A percentile compares a stretch with the other conserved stretches of the same genome.
These are phyloP conservation scores for Purshia tridentata DNA, from an alignment of 306 rosid species.

Conservation along the genomic window DNA sequence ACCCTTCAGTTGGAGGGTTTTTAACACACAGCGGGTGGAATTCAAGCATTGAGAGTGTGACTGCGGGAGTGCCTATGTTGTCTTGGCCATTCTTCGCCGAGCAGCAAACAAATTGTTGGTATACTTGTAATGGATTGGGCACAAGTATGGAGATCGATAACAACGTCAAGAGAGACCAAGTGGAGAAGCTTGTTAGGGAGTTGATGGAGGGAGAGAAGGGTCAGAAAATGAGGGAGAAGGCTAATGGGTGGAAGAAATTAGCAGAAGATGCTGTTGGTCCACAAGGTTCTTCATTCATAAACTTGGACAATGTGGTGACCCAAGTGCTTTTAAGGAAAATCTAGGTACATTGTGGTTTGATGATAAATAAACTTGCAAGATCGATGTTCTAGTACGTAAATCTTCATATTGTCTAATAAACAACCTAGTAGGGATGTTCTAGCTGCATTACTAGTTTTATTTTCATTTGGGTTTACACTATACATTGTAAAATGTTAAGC, in stretches of 20 bases:
- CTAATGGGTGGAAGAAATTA: neutral
- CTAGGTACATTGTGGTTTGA: neutral
- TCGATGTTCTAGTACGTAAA: too few species aligned
- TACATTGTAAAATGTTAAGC: too few species aligned
- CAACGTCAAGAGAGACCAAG: neutral
- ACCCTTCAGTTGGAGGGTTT: slow-evolving; percentile 14
- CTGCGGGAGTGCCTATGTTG: slow-evolving; percentile 8
- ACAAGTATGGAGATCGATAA: slow-evolving; percentile 2
- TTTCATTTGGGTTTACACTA: too few species aligned
- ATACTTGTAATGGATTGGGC: neutral
- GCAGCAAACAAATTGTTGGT: neutral
- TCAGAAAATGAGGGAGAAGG: neutral
- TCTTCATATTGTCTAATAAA: too few species aligned
- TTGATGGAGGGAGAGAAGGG: slow-evolving; percentile 6
- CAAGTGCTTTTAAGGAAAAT: neutral
- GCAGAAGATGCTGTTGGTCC: neutral
- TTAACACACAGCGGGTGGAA: slow-evolving; percentile 25
- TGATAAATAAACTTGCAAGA: too few species aligned
- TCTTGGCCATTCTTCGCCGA: slow-evolving; percentile 15
- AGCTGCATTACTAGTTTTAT: too few species aligned
- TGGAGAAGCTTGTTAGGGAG: slow-evolving; percentile 6
- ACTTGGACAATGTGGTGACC: neutral
- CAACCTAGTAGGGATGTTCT: too few species aligned
- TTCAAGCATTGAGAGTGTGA: neutral
- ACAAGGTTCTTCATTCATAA: slow-evolving; percentile 6